These are phyloP conservation scores for Stephanodiscus triporus DNA, from an alignment of 108 stramenopile genomes.

Conservation along the genomic window DNA sequence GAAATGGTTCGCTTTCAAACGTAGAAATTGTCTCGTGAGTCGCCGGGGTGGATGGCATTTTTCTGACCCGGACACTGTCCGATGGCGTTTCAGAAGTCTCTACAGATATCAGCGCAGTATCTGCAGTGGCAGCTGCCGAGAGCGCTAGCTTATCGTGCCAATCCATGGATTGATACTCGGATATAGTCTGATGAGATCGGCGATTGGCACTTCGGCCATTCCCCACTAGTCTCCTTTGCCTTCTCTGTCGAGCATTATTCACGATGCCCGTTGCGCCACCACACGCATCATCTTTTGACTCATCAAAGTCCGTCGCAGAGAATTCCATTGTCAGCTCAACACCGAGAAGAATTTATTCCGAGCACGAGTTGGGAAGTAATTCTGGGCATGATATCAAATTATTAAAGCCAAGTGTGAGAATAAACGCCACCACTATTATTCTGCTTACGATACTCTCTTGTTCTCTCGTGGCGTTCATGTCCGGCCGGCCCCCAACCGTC, in stretches of 20 bases:
- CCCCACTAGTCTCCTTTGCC: slow-evolving; percentile 2
- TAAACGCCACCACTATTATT: too few relatives aligned
- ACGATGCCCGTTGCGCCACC: neutral
- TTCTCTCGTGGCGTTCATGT: too few relatives aligned
- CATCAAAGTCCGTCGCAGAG: neutral
- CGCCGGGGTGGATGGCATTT: neutral
- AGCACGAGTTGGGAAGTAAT: too few relatives aligned
- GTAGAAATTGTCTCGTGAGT: neutral
- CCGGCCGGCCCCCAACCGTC: too few relatives aligned
- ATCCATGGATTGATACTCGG: slow-evolving; percentile 8
- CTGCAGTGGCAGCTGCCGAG: slow-evolving; percentile 4
- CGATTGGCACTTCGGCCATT: neutral
- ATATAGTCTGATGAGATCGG: neutral
- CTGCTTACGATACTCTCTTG: too few relatives aligned
- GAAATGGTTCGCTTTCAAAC: neutral
- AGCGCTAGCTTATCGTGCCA: slow-evolving; percentile 5
- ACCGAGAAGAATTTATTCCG: too few relatives aligned
- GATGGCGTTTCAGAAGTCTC: neutral
- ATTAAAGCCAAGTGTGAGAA: too few relatives aligned
- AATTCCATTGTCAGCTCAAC: slow-evolving; percentile 1
- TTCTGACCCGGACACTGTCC: neutral
- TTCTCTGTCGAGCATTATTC: neutral
- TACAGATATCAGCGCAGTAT: neutral
- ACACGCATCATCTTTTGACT: neutral
- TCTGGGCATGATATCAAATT: too few relatives aligned